Conservation (phyloP, 2,329 filamentous ascomycete genomes). For the Claviceps lovelessii region DNA sequence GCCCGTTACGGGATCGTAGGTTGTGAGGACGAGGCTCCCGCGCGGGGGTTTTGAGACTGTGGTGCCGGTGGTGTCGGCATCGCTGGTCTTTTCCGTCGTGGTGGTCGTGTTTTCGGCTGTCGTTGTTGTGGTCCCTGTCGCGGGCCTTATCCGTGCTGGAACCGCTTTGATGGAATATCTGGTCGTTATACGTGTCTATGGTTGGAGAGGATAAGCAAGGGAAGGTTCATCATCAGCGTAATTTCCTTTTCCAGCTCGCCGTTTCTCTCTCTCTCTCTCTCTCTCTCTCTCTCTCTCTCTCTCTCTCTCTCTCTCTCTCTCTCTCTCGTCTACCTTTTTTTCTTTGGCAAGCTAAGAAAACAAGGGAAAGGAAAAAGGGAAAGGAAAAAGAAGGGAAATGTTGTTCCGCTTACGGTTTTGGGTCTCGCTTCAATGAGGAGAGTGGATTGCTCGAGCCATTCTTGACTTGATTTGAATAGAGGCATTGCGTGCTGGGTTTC, state of each 20-base stretch:
- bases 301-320: too few species aligned
- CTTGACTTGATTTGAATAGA: constrained; percentile 68
- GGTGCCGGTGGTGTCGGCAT: constrained; percentile 13
- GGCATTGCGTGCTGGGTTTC: constrained; percentile 43
- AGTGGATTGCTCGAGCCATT: constrained; percentile 81
- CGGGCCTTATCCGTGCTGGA: constrained; percentile 15
- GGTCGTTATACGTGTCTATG: constrained; percentile 76
- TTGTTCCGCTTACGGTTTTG: constrained; percentile 48
- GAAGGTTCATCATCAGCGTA: background rate
- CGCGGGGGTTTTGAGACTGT: constrained; percentile 32
- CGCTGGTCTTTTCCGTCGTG: constrained; percentile 8
- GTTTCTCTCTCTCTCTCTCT: background rate
- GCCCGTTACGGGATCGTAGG: constrained; percentile 71
- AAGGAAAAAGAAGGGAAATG: background rate
- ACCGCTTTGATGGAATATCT: constrained; percentile 62
- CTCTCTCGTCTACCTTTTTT: too few species aligned
- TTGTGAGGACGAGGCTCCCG: constrained; percentile 70
- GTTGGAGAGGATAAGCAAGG: constrained; percentile 2
- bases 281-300: too few species aligned
- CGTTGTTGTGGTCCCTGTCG: background rate
- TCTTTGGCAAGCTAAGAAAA: too few species aligned
- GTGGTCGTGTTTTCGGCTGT: background rate
- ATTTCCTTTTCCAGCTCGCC: background rate
- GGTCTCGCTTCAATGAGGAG: constrained; percentile 79
- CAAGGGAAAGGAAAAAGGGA: too few species aligned